Evolutionary conservation across 225 moss, liverwort and hornwort species (phyloP).

Genomic region (Lunularia cruciata): DNA sequence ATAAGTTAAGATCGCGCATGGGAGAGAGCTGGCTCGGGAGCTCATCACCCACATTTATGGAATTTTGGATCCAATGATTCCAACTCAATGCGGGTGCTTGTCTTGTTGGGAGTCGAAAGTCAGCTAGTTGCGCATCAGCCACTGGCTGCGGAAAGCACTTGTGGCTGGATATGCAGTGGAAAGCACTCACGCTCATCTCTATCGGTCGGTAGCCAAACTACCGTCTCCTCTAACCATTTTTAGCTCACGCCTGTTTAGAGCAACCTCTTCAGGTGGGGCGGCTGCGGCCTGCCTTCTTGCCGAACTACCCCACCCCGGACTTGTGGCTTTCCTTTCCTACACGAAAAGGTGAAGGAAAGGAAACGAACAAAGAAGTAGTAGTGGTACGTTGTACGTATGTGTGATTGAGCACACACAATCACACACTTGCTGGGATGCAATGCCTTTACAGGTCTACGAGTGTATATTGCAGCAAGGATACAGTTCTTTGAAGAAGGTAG

Average conservation of each 20-base stretch:
- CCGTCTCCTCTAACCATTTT: not conserved
- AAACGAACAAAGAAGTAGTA: not conserved
- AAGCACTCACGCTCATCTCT: not conserved
- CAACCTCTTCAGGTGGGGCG: not conserved
- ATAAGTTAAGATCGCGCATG: too few relatives aligned
- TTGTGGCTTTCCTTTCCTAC: too few relatives aligned
- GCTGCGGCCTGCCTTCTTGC: not conserved
- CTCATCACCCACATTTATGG: constrained; percentile 4
- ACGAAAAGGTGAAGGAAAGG: too few relatives aligned
- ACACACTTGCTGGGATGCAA: not conserved
- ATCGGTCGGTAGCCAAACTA: not conserved
- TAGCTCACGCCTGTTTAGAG: not conserved
- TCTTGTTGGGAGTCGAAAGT: not conserved
- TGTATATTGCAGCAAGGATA: not conserved
- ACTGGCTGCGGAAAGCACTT: not conserved
- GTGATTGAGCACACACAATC: not conserved
- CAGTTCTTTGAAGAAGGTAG: constrained; percentile 3
- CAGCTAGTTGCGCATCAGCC: not conserved
- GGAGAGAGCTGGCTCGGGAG: not conserved
- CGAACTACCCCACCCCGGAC: too few relatives aligned
- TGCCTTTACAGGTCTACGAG: constrained; percentile 4
- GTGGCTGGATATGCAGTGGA: not conserved
- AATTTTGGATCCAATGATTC: constrained; percentile 8
- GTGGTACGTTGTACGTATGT: not conserved
- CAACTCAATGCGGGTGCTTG: constrained; percentile 1